These are phyloP conservation scores for Acanthamoeba healyi DNA, from an alignment of 208 protist genomes.

Conservation along the genomic window DNA sequence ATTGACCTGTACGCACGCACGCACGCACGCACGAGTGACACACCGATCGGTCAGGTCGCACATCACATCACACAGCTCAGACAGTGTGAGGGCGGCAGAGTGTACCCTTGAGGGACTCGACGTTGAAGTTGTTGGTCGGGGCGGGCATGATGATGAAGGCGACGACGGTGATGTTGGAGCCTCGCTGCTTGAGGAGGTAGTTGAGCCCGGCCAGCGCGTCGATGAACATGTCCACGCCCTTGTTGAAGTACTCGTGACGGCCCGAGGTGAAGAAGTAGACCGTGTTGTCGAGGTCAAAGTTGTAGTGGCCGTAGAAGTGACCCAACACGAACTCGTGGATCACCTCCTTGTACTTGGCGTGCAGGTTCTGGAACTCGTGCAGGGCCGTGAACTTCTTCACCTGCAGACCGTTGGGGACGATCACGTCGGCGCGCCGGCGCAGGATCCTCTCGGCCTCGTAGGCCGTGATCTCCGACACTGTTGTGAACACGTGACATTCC, in stretches of 20 bases:
- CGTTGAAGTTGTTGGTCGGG: conserved; percentile 85
- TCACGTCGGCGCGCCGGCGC: conserved; percentile 79
- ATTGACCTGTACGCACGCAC: conserved; percentile 65
- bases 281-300: conserved; percentile 90
- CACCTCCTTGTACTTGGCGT: conserved; percentile 86
- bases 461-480: conserved; percentile 88
- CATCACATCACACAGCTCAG: too few relatives aligned
- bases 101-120: conserved; percentile 85
- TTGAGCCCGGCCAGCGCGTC: conserved; percentile 87
- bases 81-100: not conserved
- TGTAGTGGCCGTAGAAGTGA: conserved; percentile 89
- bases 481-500: conserved; percentile 89
- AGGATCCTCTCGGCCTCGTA: conserved; percentile 86
- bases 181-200: conserved; percentile 80
- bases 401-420: conserved; percentile 89
- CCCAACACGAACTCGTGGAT: conserved; percentile 87
- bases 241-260: conserved; percentile 89
- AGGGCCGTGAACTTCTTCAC: conserved; percentile 82
- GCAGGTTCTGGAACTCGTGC: conserved; percentile 90
- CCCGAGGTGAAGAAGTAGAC: conserved; percentile 90
- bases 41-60: too few relatives aligned
- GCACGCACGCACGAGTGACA: too few relatives aligned
- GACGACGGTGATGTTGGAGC: conserved; percentile 84
- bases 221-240: conserved; percentile 83
- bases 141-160: conserved; percentile 89